Percentiles rank a stretch among this genome's conserved stretches.
Evolutionary conservation across 2,329 filamentous ascomycete species (phyloP).

Genomic region (Hypoxylon rubiginosum): DNA sequence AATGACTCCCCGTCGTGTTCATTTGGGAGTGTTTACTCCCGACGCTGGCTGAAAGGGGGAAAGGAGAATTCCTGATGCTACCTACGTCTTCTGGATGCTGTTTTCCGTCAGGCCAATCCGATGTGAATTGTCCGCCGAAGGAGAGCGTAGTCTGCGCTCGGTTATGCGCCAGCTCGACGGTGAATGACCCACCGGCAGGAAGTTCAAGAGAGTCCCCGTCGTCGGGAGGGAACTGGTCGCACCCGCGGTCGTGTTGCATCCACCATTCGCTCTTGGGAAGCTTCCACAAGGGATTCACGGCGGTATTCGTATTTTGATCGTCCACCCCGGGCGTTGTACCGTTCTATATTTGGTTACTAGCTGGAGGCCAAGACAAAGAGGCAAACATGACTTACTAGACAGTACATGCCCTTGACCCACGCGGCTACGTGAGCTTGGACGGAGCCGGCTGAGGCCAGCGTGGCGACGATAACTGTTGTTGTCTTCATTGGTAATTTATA

Average conservation of each 20-base stretch:
- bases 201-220: conserved; percentile 57
- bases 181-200: conserved; percentile 63
- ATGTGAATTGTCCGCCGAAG: conserved; percentile 54
- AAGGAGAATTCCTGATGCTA: no score
- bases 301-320: conserved; percentile 59
- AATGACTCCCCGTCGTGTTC: no score
- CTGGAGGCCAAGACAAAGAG: not conserved
- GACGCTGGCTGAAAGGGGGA: no score
- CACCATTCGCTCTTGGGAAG: conserved; percentile 63
- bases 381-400: conserved; percentile 43
- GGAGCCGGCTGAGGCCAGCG: conserved; percentile 19
- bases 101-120: conserved; percentile 63
- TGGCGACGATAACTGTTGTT: conserved; percentile 9
- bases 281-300: conserved; percentile 61
- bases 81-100: conserved; percentile 57
- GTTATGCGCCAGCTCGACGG: conserved; percentile 65
- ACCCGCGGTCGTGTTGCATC: conserved; percentile 64
- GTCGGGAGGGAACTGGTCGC: conserved; percentile 53
- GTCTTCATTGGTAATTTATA: conserved; percentile 20
- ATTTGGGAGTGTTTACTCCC: no score
- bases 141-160: conserved; percentile 62
- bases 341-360: conserved; percentile 18
- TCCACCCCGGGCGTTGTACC: conserved; percentile 46
- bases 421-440: conserved; percentile 55
- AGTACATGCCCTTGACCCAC: conserved; percentile 58